phyloP scores from a whole-genome alignment of 2,329 filamentous ascomycete genomes.

The Harringtonia aguacate region DNA sequence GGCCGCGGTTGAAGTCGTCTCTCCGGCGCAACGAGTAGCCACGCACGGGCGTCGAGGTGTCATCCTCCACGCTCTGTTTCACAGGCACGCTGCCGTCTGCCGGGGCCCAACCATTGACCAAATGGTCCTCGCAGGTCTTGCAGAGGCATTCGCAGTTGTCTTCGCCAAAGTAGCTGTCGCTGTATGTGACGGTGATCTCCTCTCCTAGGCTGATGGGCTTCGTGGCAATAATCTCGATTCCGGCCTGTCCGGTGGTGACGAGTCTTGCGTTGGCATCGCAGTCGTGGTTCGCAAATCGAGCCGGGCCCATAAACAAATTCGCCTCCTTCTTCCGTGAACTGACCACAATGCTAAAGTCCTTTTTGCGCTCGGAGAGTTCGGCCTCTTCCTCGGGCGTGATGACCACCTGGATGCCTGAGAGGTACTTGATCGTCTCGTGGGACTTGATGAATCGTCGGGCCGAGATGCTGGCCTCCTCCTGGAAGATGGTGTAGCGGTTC shows the following conservation, averaged over 20 bases:
- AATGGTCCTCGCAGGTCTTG: slow-evolving; percentile 65
- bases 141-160: slow-evolving; percentile 94
- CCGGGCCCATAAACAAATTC: slow-evolving; percentile 87
- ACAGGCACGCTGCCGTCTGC: slow-evolving; percentile 35
- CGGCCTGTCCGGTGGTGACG: slow-evolving; percentile 70
- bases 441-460: slow-evolving; percentile 70
- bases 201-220: slow-evolving; percentile 77
- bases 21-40: slow-evolving; percentile 47
- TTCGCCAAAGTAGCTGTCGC: slow-evolving; percentile 90
- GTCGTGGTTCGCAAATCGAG: slow-evolving; percentile 94
- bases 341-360: slow-evolving; percentile 95
- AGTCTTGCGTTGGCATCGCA: slow-evolving; percentile 86
- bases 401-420: slow-evolving; percentile 81
- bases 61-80: slow-evolving; percentile 43
- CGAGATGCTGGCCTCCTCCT: slow-evolving; percentile 78
- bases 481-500: slow-evolving; percentile 87
- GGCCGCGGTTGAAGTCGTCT: slow-evolving; percentile 29
- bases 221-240: slow-evolving; percentile 82
- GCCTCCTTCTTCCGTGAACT: slow-evolving; percentile 85
- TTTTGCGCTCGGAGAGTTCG: slow-evolving; percentile 67
- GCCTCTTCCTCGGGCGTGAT: slow-evolving; percentile 89
- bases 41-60: slow-evolving; percentile 22
- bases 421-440: slow-evolving; percentile 81
- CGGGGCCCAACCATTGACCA: slow-evolving; percentile 73
- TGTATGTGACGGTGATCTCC: slow-evolving; percentile 94